Evolutionary conservation across 257 asterid genomes (phyloP).

Genomic region (Solanum pennellii): DNA sequence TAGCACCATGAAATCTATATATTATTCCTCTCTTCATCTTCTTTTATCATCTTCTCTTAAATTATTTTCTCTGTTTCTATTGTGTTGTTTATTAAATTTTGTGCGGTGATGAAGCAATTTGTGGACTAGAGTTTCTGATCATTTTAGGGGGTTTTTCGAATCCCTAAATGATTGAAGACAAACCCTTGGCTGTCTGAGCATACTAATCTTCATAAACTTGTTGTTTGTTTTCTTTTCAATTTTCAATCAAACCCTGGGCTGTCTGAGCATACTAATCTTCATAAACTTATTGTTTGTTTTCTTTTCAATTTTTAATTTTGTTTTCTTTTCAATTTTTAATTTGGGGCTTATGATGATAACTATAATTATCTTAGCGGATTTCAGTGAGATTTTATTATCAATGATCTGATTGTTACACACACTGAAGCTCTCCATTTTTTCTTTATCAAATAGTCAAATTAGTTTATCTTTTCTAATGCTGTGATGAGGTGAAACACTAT

Average conservation of each 20-base stretch:
- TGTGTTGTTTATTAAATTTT: not conserved
- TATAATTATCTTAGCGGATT: constrained; percentile 54
- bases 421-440: not conserved
- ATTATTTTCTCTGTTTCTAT: not conserved
- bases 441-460: too few relatives aligned
- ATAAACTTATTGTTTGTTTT: too few relatives aligned
- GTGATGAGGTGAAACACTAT: not conserved
- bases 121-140: constrained; percentile 76
- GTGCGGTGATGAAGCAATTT: constrained; percentile 44
- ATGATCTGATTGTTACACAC: constrained; percentile 74
- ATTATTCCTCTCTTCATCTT: not conserved
- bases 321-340: too few relatives aligned
- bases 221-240: not conserved
- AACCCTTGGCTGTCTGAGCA: constrained; percentile 80
- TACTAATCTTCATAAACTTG: not conserved
- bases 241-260: too few relatives aligned
- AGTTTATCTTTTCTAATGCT: not conserved
- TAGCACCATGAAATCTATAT: not conserved
- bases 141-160: not conserved
- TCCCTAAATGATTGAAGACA: constrained; percentile 28
- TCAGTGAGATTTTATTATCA: constrained; percentile 44
- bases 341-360: constrained; percentile 40
- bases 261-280: too few relatives aligned
- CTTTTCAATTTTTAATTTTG: too few relatives aligned
- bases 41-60: not conserved